phyloP scores from a whole-genome alignment of 169 alveolate species.

The Plasmodium cynomolgi region DNA sequence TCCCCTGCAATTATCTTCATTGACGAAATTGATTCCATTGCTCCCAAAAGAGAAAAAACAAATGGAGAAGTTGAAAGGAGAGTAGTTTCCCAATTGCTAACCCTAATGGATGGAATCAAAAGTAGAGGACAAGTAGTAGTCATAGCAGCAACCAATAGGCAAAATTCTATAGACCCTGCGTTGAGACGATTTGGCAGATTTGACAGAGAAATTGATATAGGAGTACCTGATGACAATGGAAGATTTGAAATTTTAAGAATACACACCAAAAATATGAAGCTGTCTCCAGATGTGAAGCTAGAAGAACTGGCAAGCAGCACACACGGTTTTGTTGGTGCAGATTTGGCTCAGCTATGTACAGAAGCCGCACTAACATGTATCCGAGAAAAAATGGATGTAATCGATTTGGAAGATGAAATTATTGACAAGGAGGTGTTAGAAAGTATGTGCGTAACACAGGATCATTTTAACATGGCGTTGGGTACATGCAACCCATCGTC shows the following conservation, averaged over 20 bases:
- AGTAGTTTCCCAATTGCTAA: conserved; percentile 98
- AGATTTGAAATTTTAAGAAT: conserved; percentile 98
- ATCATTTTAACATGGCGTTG: conserved; percentile 97
- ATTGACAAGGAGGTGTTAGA: conserved; percentile 98
- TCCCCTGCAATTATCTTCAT: conserved; percentile 99
- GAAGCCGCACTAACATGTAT: conserved; percentile 99
- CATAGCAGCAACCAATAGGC: conserved; percentile 98
- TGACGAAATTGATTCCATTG: conserved; percentile 99
- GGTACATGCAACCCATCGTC: conserved; percentile 98
- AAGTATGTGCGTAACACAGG: conserved; percentile 99
- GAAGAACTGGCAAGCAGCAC: conserved; percentile 98
- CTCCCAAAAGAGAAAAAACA: conserved; percentile 99
- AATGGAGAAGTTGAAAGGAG: conserved; percentile 99
- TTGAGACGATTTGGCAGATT: conserved; percentile 99
- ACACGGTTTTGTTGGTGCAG: conserved; percentile 99
- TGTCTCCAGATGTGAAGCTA: conserved; percentile 97
- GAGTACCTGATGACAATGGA: conserved; percentile 99
- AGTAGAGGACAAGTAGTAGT: conserved; percentile 99
- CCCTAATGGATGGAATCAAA: conserved; percentile 99
- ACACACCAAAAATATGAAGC: conserved; percentile 99
- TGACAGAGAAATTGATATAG: conserved; percentile 99
- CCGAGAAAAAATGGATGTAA: conserved; percentile 99
- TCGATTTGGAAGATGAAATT: conserved; percentile 98
- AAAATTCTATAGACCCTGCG: conserved; percentile 99
- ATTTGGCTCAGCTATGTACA: conserved; percentile 97